phyloP scores from a whole-genome alignment of 2,329 filamentous ascomycete species.

The Fusarium multiceps region DNA sequence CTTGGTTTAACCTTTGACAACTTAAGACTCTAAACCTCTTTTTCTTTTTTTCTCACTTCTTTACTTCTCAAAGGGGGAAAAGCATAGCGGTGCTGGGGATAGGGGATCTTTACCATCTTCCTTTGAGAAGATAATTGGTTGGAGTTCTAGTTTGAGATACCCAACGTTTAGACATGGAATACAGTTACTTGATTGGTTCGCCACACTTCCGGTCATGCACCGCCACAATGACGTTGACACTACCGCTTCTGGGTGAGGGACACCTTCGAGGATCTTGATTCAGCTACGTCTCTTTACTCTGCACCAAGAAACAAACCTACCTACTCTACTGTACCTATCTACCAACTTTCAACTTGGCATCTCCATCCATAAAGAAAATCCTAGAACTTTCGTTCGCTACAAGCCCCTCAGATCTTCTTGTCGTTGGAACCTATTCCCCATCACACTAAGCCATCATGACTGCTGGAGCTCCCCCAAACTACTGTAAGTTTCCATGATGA shows the following conservation, averaged over 20 bases:
- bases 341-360: slow-evolving; percentile 24
- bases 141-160: slow-evolving; percentile 35
- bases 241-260: slow-evolving; percentile 9
- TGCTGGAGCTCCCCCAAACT: slow-evolving; percentile 63
- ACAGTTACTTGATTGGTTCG: slow-evolving; percentile 33
- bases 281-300: background rate
- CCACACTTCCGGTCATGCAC: slow-evolving; percentile 46
- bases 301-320: slow-evolving; percentile 8
- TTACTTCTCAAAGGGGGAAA: background rate
- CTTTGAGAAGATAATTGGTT: slow-evolving; percentile 16
- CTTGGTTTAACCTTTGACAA: background rate
- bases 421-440: background rate
- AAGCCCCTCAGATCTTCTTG: slow-evolving; percentile 6
- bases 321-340: slow-evolving; percentile 2
- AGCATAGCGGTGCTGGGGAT: slow-evolving; percentile 18
- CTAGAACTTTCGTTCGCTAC: slow-evolving; percentile 15
- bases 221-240: slow-evolving; percentile 59
- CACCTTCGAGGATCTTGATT: slow-evolving; percentile 23
- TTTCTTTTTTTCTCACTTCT: background rate
- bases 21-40: background rate
- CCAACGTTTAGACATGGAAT: slow-evolving; percentile 29
- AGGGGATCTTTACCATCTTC: slow-evolving; percentile 7
- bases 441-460: slow-evolving; percentile 46
- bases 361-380: slow-evolving; percentile 1
- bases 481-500: slow-evolving; percentile 60